Conservation (phyloP, 2,329 filamentous ascomycete species). For the Cladosporium sp. region DNA sequence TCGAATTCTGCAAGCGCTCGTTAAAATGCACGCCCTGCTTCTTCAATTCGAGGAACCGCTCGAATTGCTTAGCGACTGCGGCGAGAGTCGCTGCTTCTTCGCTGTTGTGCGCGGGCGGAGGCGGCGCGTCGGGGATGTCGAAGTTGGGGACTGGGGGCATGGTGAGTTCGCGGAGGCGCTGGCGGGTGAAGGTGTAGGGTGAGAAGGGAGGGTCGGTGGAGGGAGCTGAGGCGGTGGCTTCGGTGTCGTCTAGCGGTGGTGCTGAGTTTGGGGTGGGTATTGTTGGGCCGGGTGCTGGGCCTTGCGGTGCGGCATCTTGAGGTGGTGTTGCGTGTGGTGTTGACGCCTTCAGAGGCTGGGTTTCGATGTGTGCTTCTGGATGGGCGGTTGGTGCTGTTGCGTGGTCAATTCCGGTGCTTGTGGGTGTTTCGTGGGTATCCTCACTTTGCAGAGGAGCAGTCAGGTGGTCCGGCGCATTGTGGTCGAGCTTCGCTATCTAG, state of each 20-base stretch:
- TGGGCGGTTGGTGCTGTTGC: conserved; percentile 17
- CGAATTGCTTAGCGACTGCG: conserved; percentile 65
- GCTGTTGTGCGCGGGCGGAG: conserved; percentile 45
- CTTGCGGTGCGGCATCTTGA: conserved; percentile 4
- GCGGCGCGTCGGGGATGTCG: conserved; percentile 73
- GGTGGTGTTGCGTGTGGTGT: background rate
- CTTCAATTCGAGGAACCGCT: conserved; percentile 76
- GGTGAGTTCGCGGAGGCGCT: conserved; percentile 70
- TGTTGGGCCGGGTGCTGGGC: conserved; percentile 22
- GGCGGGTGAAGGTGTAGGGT: conserved; percentile 67
- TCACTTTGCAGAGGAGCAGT: conserved; percentile 17
- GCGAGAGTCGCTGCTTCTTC: conserved; percentile 36
- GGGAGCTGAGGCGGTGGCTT: conserved; percentile 33
- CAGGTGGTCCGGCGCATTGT: conserved; percentile 22
- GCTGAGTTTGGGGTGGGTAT: background rate
- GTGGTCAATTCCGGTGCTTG: background rate
- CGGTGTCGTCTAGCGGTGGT: conserved; percentile 17
- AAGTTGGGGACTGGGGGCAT: conserved; percentile 72
- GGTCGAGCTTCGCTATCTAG: conserved; percentile 33
- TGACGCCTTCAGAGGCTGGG: conserved; percentile 15
- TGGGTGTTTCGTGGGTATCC: background rate
- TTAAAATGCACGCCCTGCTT: conserved; percentile 78
- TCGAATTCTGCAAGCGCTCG: conserved; percentile 66
- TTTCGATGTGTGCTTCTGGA: conserved; percentile 14
- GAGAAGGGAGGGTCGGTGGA: conserved; percentile 46